Base-by-base conservation (phyloP, 2,329 filamentous ascomycete species). In the Colletotrichum zoysiae region DNA sequence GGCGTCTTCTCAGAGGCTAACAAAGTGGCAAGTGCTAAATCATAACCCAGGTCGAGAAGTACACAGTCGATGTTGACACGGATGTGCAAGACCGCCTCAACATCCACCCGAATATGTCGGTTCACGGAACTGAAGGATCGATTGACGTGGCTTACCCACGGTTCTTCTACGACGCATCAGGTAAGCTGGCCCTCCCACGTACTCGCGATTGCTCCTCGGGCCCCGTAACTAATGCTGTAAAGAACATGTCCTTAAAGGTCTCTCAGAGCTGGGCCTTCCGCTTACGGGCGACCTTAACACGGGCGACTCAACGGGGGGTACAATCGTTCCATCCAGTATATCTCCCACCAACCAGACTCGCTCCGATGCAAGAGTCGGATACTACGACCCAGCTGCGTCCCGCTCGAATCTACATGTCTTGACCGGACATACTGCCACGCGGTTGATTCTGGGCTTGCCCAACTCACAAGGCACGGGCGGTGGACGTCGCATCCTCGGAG, bases 361-460 rank as follows among this genome's bases (percentile, higher is more conserved):
- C 42, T 79, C 78, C 3, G 81, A 84, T 74, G 81, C 80, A 38
- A 79, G 83, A 11, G 79, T 79, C n/a, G 80, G 81, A 12, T 84
- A 85, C 73, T 78, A 81, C 23, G 80, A 85, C 62, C 74, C 78
- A 0, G 79, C 81, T 2, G 69, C 80, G 6, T 68, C 75, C 38
- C 81, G 81, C 5, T 73, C 78, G 1, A 84, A 85, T 64, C 74
- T 85, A 44, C 82, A 84, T 35, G 56, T 85, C 35, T 75, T 82
- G 0, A 81, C 82, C 3, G 78, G 78, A 6, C 79, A 83, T 62
- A 82, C 79, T n/a, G 82, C 81, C 33, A 82, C 80, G 44, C 80
- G 79, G 6, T 73, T 84, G 8, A 74, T 84, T 1, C 46, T 80
- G 35, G 74, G 67, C 56, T 65, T 71, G 33, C 71, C 38, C 70